phyloP scores from a whole-genome alignment of 1,284 basidiomycete genomes.

The Cutaneotrichosporon curvatum region DNA sequence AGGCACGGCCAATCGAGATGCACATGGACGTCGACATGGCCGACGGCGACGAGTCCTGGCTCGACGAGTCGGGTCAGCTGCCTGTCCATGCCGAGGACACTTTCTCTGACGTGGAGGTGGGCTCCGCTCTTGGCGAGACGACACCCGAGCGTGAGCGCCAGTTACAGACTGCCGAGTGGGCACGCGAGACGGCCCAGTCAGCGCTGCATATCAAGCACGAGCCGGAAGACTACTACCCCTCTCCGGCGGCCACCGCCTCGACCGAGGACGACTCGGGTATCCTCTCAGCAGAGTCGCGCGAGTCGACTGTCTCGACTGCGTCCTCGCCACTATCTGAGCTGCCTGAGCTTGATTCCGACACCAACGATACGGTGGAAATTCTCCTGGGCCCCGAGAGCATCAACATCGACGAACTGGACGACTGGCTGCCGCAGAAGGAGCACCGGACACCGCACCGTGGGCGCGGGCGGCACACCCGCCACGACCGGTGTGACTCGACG shows the following conservation, averaged over 20 bases:
- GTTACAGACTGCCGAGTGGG: slow-evolving; percentile 38
- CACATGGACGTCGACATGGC: slow-evolving; percentile 31
- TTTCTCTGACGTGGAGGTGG: slow-evolving; percentile 32
- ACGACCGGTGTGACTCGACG: neutral
- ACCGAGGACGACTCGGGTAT: slow-evolving; percentile 18
- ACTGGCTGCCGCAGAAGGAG: slow-evolving; percentile 27
- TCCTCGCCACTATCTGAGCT: slow-evolving; percentile 33
- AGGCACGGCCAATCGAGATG: slow-evolving; percentile 10
- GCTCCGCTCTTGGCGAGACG: slow-evolving; percentile 30
- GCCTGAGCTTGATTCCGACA: slow-evolving; percentile 16
- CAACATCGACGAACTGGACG: slow-evolving; percentile 38
- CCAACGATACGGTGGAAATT: slow-evolving; percentile 14
- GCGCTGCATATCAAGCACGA: slow-evolving; percentile 34
- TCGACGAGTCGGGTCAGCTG: slow-evolving; percentile 36
- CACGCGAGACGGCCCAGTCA: slow-evolving; percentile 26
- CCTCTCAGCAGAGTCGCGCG: slow-evolving; percentile 9
- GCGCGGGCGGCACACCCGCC: slow-evolving; percentile 9
- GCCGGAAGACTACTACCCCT: slow-evolving; percentile 34
- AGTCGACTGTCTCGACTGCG: slow-evolving; percentile 17
- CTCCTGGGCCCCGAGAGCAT: slow-evolving; percentile 40
- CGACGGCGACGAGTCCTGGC: slow-evolving; percentile 24
- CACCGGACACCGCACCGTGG: slow-evolving; percentile 22
- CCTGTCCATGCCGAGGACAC: slow-evolving; percentile 41
- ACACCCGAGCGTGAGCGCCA: slow-evolving; percentile 37
- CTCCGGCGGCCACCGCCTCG: slow-evolving; percentile 22